Evolutionary conservation across 257 asterid species (phyloP), one percentile per base, ranked within the genome.

Genomic region (Fraxinus anomala): DNA sequence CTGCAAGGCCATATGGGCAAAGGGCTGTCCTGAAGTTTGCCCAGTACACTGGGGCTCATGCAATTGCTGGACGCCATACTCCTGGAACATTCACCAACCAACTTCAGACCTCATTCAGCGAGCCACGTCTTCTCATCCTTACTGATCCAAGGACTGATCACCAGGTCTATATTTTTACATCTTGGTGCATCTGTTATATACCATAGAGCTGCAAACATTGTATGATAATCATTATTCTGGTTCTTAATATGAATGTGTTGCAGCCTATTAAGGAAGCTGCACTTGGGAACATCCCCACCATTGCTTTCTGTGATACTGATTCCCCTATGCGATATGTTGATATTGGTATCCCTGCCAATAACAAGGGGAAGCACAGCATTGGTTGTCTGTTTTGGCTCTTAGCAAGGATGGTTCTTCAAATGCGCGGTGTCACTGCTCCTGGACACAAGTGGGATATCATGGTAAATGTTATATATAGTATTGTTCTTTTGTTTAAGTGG

Each of bases 61-160:
- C 83, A 7, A 80, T 80, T 69, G 83, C 83, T 51, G 83, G 83
- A 67, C 83, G 83, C 11, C 83, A 80, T 26, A 80, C 83, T 73
- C 83, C 80, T 37, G 83, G 83, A 23, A 80, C 83, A 19, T 79
- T 79, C 69, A 79, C 82, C 78, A 79, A 79, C 42, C 82, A 79
- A 61, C 74, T 79, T 42, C 82, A 79, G 78, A 73, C 78, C 66
- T 79, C 82, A 37, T 79, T 59, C 74, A 79, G 74, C 17, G 82
- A 79, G 49, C 83, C 83, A 1, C 63, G 83, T 17, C 78, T 79
- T 61, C 56, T 79, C 61, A 74, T 79, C 31, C 82, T 79, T 10
- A 79, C 82, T 42, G 78, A 79, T 44, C 82, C 82, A 73, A 79
- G 78, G 69, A 79, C 83, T 37, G 83, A 79, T 59, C 83, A 79